Conservation (phyloP, 257 asterid species). For the Solanum tarijense region DNA sequence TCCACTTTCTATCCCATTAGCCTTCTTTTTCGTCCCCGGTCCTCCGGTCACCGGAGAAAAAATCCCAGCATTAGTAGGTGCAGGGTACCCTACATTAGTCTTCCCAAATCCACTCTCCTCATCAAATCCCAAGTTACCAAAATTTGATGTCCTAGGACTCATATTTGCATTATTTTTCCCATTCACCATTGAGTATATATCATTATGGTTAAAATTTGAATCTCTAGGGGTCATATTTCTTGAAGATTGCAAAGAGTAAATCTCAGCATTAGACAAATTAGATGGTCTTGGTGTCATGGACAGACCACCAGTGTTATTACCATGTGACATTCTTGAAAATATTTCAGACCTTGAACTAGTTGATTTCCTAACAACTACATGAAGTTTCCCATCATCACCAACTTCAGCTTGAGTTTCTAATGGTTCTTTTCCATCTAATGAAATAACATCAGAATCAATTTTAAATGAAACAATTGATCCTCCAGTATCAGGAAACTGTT, state of each 20-base stretch:
- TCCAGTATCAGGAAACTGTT: conserved; percentile 67
- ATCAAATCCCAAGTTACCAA: conserved; percentile 31
- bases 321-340: conserved; percentile 37
- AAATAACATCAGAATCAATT: conserved; percentile 52
- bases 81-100: background rate
- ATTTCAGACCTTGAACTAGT: conserved; percentile 52
- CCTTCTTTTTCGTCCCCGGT: background rate
- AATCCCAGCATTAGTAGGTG: conserved; percentile 4
- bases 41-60: background rate
- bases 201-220: conserved; percentile 45
- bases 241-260: conserved; percentile 61
- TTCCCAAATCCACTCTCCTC: conserved; percentile 33
- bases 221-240: conserved; percentile 58
- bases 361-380: conserved; percentile 51
- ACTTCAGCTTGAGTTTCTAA: conserved; percentile 53
- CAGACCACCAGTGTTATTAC: conserved; percentile 27
- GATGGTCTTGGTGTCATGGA: conserved; percentile 52
- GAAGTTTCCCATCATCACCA: conserved; percentile 61
- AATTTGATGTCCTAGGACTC: conserved; percentile 47
- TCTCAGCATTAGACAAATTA: conserved; percentile 56
- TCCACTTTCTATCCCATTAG: conserved; percentile 10
- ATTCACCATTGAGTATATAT: conserved; percentile 48
- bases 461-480: conserved; percentile 44
- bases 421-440: conserved; percentile 52
- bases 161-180: conserved; percentile 16